phyloP scores from a whole-genome alignment of 805 yeast species.

The Starmerella roubikii region DNA sequence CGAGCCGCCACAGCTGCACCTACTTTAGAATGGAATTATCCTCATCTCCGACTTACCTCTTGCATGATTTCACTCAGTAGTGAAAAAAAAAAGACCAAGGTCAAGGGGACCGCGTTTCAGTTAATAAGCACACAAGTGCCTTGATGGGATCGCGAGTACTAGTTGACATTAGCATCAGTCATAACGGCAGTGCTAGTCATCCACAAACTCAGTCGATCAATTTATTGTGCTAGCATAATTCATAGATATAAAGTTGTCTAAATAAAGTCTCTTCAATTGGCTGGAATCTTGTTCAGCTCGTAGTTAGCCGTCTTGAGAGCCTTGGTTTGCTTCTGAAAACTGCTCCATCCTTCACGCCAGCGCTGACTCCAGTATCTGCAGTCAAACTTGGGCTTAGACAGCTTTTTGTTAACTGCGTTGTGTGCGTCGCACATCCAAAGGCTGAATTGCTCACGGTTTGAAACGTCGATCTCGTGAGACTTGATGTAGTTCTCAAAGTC shows the following conservation, averaged over 20 bases:
- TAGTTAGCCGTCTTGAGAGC: no score
- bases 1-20: conserved; percentile 8
- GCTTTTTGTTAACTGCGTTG: conserved; percentile 74
- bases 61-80: background rate
- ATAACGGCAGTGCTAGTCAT: no score
- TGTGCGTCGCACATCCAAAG: conserved; percentile 92
- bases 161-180: no score
- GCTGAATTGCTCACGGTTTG: conserved; percentile 60
- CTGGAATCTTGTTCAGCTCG: no score
- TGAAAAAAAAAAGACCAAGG: no score
- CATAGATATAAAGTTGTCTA: no score
- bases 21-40: conserved; percentile 6
- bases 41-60: conserved; percentile 19
- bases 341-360: conserved; percentile 93
- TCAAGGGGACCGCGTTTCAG: no score
- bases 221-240: no score
- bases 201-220: no score
- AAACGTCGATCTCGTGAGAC: conserved; percentile 25
- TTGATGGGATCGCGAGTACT: no score
- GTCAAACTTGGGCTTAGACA: conserved; percentile 77
- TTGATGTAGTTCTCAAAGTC: conserved; percentile 59
- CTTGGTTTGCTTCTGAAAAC: conserved; percentile 22
- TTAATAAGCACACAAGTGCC: no score
- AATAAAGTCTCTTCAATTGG: no score
- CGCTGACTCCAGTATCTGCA: conserved; percentile 84